These are phyloP conservation scores for Tolypocladium guangdongense DNA, from an alignment of 2,329 filamentous ascomycete species.

Conservation along the genomic window DNA sequence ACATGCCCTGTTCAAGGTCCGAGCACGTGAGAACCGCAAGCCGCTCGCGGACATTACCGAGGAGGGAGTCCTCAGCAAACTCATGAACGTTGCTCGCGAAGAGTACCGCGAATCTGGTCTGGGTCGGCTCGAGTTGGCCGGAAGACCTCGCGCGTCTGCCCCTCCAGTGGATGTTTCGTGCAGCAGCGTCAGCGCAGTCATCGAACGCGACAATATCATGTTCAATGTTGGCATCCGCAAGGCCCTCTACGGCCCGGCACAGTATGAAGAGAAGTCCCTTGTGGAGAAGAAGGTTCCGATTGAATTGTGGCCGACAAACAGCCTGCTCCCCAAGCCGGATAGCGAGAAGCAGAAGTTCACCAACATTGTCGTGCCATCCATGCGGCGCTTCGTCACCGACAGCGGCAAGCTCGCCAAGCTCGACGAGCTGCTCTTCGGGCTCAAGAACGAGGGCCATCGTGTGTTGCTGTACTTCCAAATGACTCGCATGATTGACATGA, in stretches of 20 bases:
- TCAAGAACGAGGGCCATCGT: conserved; percentile 87
- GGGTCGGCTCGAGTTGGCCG: conserved; percentile 69
- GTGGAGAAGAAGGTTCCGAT: conserved; percentile 62
- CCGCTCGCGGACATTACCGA: conserved; percentile 58
- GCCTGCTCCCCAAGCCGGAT: conserved; percentile 66
- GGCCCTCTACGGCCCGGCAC: conserved; percentile 56
- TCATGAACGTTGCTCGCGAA: conserved; percentile 68
- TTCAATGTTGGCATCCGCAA: conserved; percentile 73
- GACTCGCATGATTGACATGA: conserved; percentile 98
- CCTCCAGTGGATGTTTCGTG: conserved; percentile 77
- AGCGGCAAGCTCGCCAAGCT: conserved; percentile 91
- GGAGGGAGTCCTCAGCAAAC: conserved; percentile 60
- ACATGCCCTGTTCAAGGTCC: conserved; percentile 74
- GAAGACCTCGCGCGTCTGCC: conserved; percentile 66
- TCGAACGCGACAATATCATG: conserved; percentile 61
- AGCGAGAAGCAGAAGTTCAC: conserved; percentile 78
- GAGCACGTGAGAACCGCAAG: conserved; percentile 53
- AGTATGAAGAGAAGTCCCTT: conserved; percentile 60
- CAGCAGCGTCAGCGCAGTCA: conserved; percentile 50
- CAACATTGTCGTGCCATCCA: conserved; percentile 85
- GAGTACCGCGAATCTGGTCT: conserved; percentile 62
- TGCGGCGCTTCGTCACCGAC: conserved; percentile 95
- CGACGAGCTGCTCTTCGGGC: conserved; percentile 73
- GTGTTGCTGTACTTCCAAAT: conserved; percentile 99
- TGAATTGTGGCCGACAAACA: conserved; percentile 48